Conservation (phyloP, 495 filamentous ascomycete genomes). For the Hamigera avellanea region DNA sequence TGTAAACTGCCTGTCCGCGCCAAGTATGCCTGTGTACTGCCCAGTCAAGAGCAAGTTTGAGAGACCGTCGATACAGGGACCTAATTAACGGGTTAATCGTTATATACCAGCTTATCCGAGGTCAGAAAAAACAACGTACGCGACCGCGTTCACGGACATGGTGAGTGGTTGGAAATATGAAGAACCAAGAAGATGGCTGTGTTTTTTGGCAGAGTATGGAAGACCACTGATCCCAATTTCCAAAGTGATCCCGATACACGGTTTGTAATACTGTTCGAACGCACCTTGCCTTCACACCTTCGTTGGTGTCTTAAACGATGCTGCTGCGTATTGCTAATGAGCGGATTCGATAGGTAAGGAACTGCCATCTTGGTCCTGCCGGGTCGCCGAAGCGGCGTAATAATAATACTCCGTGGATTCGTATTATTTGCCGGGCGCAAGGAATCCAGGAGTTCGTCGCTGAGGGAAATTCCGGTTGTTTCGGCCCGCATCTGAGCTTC, state of each 20-base stretch:
- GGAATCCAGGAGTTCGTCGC: constrained; percentile 2
- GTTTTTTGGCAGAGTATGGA: too few relatives aligned
- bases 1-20: constrained; percentile 92
- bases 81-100: too few relatives aligned
- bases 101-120: too few relatives aligned
- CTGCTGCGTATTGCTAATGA: background rate
- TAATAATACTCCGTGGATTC: constrained; percentile 25
- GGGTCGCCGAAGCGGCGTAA: constrained; percentile 17
- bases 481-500: constrained; percentile 15
- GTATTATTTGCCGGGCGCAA: constrained; percentile 14
- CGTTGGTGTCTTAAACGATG: too few relatives aligned
- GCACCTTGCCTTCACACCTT: too few relatives aligned
- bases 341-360: constrained; percentile 2
- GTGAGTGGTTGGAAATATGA: constrained; percentile 3
- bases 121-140: constrained; percentile 18
- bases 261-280: too few relatives aligned
- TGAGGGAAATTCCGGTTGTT: constrained; percentile 19
- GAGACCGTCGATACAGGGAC: constrained; percentile 81
- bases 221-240: too few relatives aligned
- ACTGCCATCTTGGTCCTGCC: constrained; percentile 13
- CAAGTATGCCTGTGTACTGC: constrained; percentile 80
- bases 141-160: constrained; percentile 28
- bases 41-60: constrained; percentile 94
- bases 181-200: background rate
- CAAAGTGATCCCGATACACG: too few relatives aligned